Base-by-base conservation (phyloP, 345 rosid genomes). In the Sonneratia alba region DNA sequence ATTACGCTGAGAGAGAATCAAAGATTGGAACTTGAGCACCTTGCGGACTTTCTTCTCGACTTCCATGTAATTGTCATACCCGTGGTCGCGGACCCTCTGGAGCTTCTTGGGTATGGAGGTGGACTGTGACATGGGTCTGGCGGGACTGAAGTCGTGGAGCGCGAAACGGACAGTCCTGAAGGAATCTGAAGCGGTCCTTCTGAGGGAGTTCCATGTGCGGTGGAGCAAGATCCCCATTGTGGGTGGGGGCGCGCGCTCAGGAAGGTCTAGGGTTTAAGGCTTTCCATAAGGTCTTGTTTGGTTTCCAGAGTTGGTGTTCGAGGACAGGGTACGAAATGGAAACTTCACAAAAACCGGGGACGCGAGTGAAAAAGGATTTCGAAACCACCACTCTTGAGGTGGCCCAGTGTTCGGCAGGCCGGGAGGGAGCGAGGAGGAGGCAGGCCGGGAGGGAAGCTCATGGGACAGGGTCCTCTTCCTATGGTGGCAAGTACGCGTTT, bases 51-150 rank as follows among this genome's bases (percentile, higher is more conserved):
- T 92, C 71, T 92, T 92, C 86, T 87, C 94, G 73, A 92, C 73
- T 79, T 92, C 99, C 98, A 96, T 92, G 93, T 89, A 96, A 78
- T 91, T 83, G 85, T 96, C 99, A 83, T 65, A 96, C 80, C 89
- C 97, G 49, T 91, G 97, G 78, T 96, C 98, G 71, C 97, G 94
- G 18, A 92, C 87, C 65, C 98, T 77, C 3, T 74, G 80, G 68
- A 88, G 94, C 34, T 91, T 96, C 68, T 76, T 84, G 74, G 98
- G 97, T 40, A 96, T 88, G 67, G 94, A 78, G 75, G 97, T 92
- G 67, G 94, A 92, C 27, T 91, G 88, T 10, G 97, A 96, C 69
- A 82, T 79, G 74, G 64, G 63, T 77, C 68, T 85, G 3, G 74
- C 19, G 66, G 76, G 73, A 12, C 68, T 65, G 24, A 70, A 69